Evolutionary conservation across 495 filamentous ascomycete genomes (phyloP).

Genomic region (Opeltia flavorubescens): DNA sequence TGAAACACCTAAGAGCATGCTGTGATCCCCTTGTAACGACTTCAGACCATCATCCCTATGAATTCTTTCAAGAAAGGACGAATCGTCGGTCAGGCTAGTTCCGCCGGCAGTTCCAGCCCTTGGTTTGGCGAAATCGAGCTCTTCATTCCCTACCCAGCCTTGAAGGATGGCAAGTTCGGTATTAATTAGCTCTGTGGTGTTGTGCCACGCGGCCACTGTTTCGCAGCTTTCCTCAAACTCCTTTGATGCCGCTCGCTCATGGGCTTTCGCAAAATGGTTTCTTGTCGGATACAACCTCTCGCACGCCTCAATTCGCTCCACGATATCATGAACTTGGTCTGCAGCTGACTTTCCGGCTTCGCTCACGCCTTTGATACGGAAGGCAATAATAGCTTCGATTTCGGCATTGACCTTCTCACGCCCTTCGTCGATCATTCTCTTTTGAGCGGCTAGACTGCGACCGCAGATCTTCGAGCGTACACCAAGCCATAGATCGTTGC

Average conservation of each 20-base stretch:
- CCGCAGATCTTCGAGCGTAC: slow-evolving; percentile 72
- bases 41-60: slow-evolving; percentile 92
- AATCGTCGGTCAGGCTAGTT: slow-evolving; percentile 66
- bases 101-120: slow-evolving; percentile 35
- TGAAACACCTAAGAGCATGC: slow-evolving; percentile 72
- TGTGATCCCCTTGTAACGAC: slow-evolving; percentile 67
- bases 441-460: slow-evolving; percentile 66
- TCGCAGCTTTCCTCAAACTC: slow-evolving; percentile 69
- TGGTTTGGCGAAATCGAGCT: slow-evolving; percentile 72
- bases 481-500: slow-evolving; percentile 80
- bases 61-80: slow-evolving; percentile 92
- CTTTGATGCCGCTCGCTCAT: slow-evolving; percentile 58
- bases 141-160: slow-evolving; percentile 92
- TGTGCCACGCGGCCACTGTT: slow-evolving; percentile 87
- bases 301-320: slow-evolving; percentile 74
- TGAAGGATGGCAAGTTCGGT: slow-evolving; percentile 81
- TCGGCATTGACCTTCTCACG: slow-evolving; percentile 50
- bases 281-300: slow-evolving; percentile 74
- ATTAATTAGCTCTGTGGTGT: slow-evolving; percentile 95
- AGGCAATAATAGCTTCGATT: slow-evolving; percentile 77
- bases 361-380: slow-evolving; percentile 84
- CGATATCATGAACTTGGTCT: slow-evolving; percentile 78
- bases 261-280: slow-evolving; percentile 51
- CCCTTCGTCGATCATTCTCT: slow-evolving; percentile 69
- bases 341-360: slow-evolving; percentile 77